These are phyloP conservation scores for Allomyces macrogynus DNA, from an alignment of 192 early-diverging fungal species.

Conservation along the genomic window DNA sequence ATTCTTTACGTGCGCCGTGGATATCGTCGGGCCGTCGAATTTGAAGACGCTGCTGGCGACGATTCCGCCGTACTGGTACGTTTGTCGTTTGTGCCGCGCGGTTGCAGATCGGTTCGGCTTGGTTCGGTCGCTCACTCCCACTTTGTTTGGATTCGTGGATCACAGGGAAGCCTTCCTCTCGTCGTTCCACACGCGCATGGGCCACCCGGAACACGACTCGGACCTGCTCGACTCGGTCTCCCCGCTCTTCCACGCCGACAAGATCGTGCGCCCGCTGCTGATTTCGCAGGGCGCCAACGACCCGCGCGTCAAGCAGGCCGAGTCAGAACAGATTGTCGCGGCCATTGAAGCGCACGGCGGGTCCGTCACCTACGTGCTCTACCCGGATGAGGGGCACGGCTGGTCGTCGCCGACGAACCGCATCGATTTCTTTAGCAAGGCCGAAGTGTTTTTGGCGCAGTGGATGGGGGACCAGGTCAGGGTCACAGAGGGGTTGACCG, in stretches of 20 bases:
- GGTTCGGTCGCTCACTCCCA: too few species aligned
- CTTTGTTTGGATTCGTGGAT: too few species aligned
- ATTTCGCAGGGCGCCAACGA: conserved; percentile 20
- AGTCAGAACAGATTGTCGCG: conserved; percentile 18
- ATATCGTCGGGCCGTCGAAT: conserved; percentile 18
- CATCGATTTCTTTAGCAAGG: conserved; percentile 13
- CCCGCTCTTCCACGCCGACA: conserved; percentile 15
- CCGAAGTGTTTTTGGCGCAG: conserved; percentile 14
- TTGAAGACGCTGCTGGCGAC: conserved; percentile 10
- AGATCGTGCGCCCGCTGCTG: conserved; percentile 13
- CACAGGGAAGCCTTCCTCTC: conserved; percentile 5
- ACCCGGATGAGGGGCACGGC: conserved; percentile 18
- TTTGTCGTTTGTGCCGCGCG: too few species aligned
- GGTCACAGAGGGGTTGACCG: not conserved
- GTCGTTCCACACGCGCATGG: conserved; percentile 9
- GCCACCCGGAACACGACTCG: conserved; percentile 14
- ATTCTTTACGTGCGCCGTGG: conserved; percentile 17
- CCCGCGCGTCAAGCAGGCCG: conserved; percentile 19
- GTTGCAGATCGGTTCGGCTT: too few species aligned
- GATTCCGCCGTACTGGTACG: conserved; percentile 14
- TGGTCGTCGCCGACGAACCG: conserved; percentile 16
- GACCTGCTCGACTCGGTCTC: conserved; percentile 9
- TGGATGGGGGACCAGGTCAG: conserved; percentile 5
- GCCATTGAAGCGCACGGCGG: conserved; percentile 11
- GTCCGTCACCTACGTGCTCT: conserved; percentile 15